Evolutionary conservation across 2,329 filamentous ascomycete genomes (phyloP).

Genomic region (Biscogniauxia marginata): DNA sequence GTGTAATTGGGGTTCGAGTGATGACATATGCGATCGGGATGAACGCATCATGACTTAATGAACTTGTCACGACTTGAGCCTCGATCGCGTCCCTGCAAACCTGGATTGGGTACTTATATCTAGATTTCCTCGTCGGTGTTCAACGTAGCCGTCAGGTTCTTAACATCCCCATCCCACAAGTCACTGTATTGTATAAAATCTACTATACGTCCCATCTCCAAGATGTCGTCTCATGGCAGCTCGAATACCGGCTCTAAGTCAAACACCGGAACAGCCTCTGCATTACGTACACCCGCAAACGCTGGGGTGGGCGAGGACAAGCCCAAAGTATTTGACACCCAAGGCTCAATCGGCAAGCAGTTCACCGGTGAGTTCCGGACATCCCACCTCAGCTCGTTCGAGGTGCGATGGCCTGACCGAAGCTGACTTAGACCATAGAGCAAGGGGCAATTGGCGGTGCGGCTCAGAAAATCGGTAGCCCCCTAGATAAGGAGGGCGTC

Average conservation of each 20-base stretch:
- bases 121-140: neutral
- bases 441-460: slow-evolving; percentile 50
- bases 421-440: slow-evolving; percentile 25
- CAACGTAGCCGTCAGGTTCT: no score
- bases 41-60: neutral
- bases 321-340: slow-evolving; percentile 46
- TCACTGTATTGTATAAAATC: neutral
- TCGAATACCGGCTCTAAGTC: slow-evolving; percentile 33
- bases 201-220: slow-evolving; percentile 1
- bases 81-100: neutral
- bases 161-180: neutral
- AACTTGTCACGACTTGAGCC: neutral
- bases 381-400: neutral
- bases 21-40: neutral
- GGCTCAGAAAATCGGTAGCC: slow-evolving; percentile 50
- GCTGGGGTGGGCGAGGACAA: slow-evolving; percentile 31
- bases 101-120: no score
- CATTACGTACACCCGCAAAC: slow-evolving; percentile 31
- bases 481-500: slow-evolving; percentile 48
- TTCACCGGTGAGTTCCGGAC: slow-evolving; percentile 44
- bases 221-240: slow-evolving; percentile 31
- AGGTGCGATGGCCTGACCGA: neutral
- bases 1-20: neutral
- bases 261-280: slow-evolving; percentile 28
- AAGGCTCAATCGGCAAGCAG: slow-evolving; percentile 53